Evolutionary conservation across 805 yeast genomes (phyloP).

Genomic region (Wickerhamomyces alni): DNA sequence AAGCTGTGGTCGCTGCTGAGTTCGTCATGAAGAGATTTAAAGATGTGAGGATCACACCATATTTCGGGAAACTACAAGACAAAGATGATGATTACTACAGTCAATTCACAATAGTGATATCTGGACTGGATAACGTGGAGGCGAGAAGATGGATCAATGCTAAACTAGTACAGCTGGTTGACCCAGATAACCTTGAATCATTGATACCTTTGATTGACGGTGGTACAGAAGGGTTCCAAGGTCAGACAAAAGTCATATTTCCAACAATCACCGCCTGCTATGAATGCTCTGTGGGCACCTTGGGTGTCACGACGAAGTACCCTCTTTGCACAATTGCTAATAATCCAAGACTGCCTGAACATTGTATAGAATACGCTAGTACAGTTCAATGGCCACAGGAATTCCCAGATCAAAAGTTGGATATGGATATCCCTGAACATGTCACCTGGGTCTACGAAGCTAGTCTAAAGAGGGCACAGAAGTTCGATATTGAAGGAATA

Average conservation of each 20-base stretch:
- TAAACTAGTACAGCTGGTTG: constrained; percentile 58
- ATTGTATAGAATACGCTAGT: constrained; percentile 88
- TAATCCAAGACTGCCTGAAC: constrained; percentile 91
- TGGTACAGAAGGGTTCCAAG: constrained; percentile 92
- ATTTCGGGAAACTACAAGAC: constrained; percentile 61
- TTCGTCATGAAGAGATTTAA: constrained; percentile 44
- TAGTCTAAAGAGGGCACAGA: constrained; percentile 53
- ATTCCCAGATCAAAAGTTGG: constrained; percentile 44
- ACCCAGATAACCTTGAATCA: constrained; percentile 38
- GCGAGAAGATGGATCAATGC: constrained; percentile 89
- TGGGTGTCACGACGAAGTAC: constrained; percentile 55
- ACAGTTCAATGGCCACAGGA: constrained; percentile 64
- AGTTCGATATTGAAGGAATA: constrained; percentile 65
- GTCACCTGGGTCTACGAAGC: constrained; percentile 54
- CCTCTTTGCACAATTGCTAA: constrained; percentile 94
- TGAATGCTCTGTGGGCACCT: constrained; percentile 81
- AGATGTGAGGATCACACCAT: constrained; percentile 46
- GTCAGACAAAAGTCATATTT: constrained; percentile 81
- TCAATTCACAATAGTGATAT: constrained; percentile 66
- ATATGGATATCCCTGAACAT: constrained; percentile 64
- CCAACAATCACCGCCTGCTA: constrained; percentile 88
- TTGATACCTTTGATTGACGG: constrained; percentile 80
- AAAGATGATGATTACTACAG: constrained; percentile 55
- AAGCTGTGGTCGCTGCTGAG: constrained; percentile 71
- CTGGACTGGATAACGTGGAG: constrained; percentile 86